These are phyloP conservation scores for Termitomyces titanicus DNA, from an alignment of 768 basidiomycete genomes.

Conservation along the genomic window DNA sequence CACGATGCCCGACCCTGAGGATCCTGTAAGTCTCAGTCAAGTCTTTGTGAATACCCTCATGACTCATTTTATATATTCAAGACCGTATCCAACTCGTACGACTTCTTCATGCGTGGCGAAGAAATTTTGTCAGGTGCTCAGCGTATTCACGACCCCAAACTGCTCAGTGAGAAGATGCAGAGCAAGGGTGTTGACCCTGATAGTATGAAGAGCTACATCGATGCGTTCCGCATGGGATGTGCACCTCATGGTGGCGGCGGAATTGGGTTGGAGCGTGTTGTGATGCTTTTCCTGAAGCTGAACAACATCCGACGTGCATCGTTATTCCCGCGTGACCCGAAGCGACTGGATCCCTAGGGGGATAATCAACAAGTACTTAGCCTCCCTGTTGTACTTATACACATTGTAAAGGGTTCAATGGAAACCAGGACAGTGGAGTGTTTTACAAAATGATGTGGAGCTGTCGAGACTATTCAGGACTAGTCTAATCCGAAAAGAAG, in stretches of 20 bases:
- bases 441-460: conserved; percentile 1
- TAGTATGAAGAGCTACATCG: conserved; percentile 88
- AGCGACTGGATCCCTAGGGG: conserved; percentile 79
- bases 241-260: conserved; percentile 97
- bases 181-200: conserved; percentile 86
- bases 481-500: conserved; percentile 30
- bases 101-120: conserved; percentile 99
- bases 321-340: conserved; percentile 96
- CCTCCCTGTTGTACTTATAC: conserved; percentile 1
- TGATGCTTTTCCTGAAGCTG: conserved; percentile 97
- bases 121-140: conserved; percentile 98
- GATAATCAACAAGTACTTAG: too few species aligned
- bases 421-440: not conserved
- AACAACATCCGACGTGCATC: conserved; percentile 93
- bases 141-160: conserved; percentile 86
- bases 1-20: conserved; percentile 95
- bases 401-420: not conserved
- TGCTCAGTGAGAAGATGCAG: conserved; percentile 84
- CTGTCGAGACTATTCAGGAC: too few species aligned
- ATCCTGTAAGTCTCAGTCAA: conserved; percentile 56
- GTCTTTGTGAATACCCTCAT: conserved; percentile 1
- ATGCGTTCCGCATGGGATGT: conserved; percentile 93
- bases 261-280: conserved; percentile 90
- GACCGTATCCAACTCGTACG: conserved; percentile 96
- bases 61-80: conserved; percentile 25